Evolutionary conservation across 306 rosid genomes (phyloP), one percentile per base, ranked within the genome.

Genomic region (Inga leiocalycina): DNA sequence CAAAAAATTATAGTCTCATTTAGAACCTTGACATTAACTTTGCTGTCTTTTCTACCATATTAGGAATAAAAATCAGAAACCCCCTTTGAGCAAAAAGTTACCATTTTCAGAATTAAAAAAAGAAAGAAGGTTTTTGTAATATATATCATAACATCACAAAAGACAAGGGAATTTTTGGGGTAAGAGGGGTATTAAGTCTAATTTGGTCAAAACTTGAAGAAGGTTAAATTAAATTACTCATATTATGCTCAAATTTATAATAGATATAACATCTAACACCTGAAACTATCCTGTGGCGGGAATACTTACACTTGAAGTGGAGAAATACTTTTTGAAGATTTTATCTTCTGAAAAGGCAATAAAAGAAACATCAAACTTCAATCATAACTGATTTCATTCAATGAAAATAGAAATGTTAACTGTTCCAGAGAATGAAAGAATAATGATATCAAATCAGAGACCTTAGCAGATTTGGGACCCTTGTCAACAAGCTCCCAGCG

Each of bases 331-430:
- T 82, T 90, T 49, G 89, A 86, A 79, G 83, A 82, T 77, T 87
- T 92, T 56, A 78, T 81, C 89, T 91, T 97, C 99, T 94, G 98
- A 27, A 80, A 80, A 88, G 75, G 57, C n/a, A 32, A 87, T 68
- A 65, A 64, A 62, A 72, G 61, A 46, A 22, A 51, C 56, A 83
- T 89, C 83, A 94, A 85, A 82, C 69, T 80, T 57, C 72, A 77
- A 68, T 79, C 62, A 76, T 5, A 71, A 85, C 20, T 57, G 41
- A 67, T 79, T 39, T 71, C 52, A 71, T 76, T 70, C 32, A 61
- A 69, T 62, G 75, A 71, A 88, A 82, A 85, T 32, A 77, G n/a
- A 69, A 81, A 59, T 39, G 69, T 41, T 19, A 79, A 78, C 62
- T 32, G 37, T 66, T 79, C 66, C 56, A 81, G 76, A 68, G 61